Conservation (phyloP, 1,284 basidiomycete species). For the Schizophyllum amplum region DNA sequence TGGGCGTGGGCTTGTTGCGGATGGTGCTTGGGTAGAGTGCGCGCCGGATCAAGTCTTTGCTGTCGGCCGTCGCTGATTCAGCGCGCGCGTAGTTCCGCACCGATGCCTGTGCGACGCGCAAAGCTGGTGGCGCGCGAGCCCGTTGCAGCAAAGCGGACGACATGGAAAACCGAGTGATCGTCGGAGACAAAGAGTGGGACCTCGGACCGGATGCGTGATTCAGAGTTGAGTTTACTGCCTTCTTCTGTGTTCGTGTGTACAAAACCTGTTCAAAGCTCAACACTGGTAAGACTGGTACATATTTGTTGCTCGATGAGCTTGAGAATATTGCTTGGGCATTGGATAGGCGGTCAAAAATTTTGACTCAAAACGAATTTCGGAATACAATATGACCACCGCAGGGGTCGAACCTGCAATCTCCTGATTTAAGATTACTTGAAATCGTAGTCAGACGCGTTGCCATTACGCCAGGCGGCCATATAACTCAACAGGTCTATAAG, state of each 20-base stretch:
- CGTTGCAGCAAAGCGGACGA: neutral
- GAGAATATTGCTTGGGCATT: too few relatives aligned
- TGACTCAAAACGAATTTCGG: too few relatives aligned
- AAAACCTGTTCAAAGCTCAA: too few relatives aligned
- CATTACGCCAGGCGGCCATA: neutral
- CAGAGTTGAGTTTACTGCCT: too few relatives aligned
- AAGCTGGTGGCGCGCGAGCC: too few relatives aligned
- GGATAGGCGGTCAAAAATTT: too few relatives aligned
- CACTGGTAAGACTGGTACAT: too few relatives aligned
- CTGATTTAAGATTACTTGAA: constrained; percentile 28
- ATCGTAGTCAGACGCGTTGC: neutral
- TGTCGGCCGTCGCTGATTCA: constrained; percentile 37
- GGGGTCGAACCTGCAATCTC: constrained; percentile 45
- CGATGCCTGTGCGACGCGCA: neutral
- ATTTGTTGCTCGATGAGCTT: too few relatives aligned
- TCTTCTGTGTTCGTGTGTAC: too few relatives aligned
- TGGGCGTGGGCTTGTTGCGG: constrained; percentile 61
- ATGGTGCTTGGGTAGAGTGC: constrained; percentile 74
- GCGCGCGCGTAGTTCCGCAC: constrained; percentile 17
- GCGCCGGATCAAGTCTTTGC: constrained; percentile 67
- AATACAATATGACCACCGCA: constrained; percentile 19
- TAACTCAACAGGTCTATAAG: too few relatives aligned
- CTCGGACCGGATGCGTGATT: neutral
- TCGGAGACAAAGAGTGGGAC: neutral
- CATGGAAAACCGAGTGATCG: neutral